Evolutionary conservation across 345 rosid genomes (phyloP), one percentile per base, ranked within the genome.

Genomic region (Raphanus raphanistrum): DNA sequence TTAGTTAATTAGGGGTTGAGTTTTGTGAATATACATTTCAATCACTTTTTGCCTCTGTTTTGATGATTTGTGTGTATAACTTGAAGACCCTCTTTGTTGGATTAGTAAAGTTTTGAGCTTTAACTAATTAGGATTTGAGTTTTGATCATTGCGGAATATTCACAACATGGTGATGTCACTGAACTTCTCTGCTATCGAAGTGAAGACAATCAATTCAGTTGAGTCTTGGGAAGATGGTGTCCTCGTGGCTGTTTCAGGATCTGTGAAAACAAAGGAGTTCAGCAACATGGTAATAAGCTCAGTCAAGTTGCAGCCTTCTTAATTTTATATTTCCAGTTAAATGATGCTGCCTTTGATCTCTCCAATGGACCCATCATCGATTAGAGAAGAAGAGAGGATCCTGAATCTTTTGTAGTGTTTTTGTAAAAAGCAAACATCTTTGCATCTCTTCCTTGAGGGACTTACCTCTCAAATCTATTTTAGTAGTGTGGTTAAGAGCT

Each of bases 301-400:
- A 21, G 21, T 21, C 21, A 21, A 21, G 21, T 21, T 21, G 21
- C 21, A 21, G 21, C 21, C 21, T 7, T 21, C 1, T 21, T 31
- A 13, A 12, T 27, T 70, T 52, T 66, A 62, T 52, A 76, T 33
- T 8, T 82, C 2, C 69, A 92, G 98, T 79, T 94, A 35, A 94
- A 89, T 72, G 98, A 94, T 79, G 98, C 98, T 6, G 97, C 98
- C 45, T 94, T 94, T 80, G 97, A 94, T 87, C 91, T 94, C 75
- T 90, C 98, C 15, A 94, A 86, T 73, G 97, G 97, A 68, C 87
- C 89, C 0, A 88, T 92, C 55, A 60, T 85, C 38, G 85, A 90
- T 21, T 21, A 21, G 21, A 21, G 21, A 21, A 21, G 21, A 21
- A 21, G 21, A 21, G 21, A 21, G 21, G 21, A 21, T 21, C 21